phyloP scores from a whole-genome alignment of 768 basidiomycete genomes.

The Butyriboletus loyo region DNA sequence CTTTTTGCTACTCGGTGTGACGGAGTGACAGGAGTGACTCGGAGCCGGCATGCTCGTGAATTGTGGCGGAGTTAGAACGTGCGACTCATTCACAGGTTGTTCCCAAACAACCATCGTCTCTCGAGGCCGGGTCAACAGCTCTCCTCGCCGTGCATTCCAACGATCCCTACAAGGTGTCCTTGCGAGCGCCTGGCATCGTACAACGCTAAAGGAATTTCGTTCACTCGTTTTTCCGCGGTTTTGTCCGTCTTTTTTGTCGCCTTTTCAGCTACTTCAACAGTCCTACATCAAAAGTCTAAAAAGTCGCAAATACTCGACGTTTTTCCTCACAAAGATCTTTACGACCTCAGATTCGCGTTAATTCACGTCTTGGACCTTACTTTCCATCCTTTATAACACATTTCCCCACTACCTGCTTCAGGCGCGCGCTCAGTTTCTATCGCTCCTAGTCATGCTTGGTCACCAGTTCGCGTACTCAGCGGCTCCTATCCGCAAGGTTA shows the following conservation, averaged over 20 bases:
- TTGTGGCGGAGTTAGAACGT: conserved; percentile 34
- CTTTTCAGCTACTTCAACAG: conserved; percentile 2
- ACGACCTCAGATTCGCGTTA: conserved; percentile 24
- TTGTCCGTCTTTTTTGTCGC: conserved; percentile 17
- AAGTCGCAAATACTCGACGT: conserved; percentile 19
- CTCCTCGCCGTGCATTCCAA: conserved; percentile 10
- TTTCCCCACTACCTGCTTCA: not conserved
- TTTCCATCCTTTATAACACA: not conserved
- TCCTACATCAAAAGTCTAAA: conserved; percentile 14
- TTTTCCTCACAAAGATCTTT: not conserved
- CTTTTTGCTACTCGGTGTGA: not conserved
- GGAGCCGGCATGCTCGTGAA: conserved; percentile 19
- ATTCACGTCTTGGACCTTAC: conserved; percentile 20
- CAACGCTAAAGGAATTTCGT: not conserved
- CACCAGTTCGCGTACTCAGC: conserved; percentile 91
- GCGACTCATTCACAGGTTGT: conserved; percentile 34
- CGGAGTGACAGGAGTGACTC: conserved; percentile 22
- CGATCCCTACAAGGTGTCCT: conserved; percentile 1
- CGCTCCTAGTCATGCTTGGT: conserved; percentile 60
- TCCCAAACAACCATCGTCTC: conserved; percentile 33
- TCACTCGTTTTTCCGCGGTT: conserved; percentile 9
- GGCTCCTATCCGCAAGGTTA: conserved; percentile 92
- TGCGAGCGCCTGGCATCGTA: not conserved
- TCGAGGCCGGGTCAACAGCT: conserved; percentile 16
- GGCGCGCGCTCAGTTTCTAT: conserved; percentile 16